Evolutionary conservation across 108 stramenopile genomes (phyloP), one percentile per base, ranked within the genome.

Genomic region (Pseudonitzschia delicatissima): DNA sequence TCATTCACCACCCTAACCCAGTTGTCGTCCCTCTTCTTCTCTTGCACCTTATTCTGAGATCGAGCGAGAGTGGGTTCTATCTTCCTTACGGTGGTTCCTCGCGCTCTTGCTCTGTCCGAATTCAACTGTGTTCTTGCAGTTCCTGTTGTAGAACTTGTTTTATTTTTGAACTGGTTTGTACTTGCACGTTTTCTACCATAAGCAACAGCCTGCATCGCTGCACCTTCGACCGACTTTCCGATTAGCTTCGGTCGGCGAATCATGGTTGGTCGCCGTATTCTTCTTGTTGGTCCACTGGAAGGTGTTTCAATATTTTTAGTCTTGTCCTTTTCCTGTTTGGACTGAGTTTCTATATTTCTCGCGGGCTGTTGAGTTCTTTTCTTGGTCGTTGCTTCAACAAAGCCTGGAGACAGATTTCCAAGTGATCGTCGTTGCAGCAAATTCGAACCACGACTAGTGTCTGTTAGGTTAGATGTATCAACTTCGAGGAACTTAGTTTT

Each of bases 181-280:
- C 78, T 83, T 21, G 82, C 82, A 36, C 82, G 70, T 26, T 68
- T 73, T 45, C 82, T 65, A 45, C 77, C 76, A 21, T 77, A 77
- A 42, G 82, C 76, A 17, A 92, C 80, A 44, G 90, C 90, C 66
- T 92, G 86, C 72, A 83, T 69, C 50, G 90, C 87, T 45, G 90
- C 77, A 6, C 90, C 90, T 51, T 88, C 85, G 15, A 92, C 82
- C 9, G 84, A 85, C 59, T 85, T 87, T 23, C 90, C 90, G 34
- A 92, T 76, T 3, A 92, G 73, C 60, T 80, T 92, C 18, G 90
- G 90, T 20, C 86, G 75, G 27, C 83, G 68, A 53, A 87, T 86
- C 28, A 77, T 72, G 50, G 71, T 79, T 21, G 84, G 87, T 17
- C 87, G 72, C 35, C 60, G 58, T 8, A 82, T 80, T 42, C 83